These are phyloP conservation scores for Quercus phellos DNA, from an alignment of 331 rosid genomes.

Conservation along the genomic window DNA sequence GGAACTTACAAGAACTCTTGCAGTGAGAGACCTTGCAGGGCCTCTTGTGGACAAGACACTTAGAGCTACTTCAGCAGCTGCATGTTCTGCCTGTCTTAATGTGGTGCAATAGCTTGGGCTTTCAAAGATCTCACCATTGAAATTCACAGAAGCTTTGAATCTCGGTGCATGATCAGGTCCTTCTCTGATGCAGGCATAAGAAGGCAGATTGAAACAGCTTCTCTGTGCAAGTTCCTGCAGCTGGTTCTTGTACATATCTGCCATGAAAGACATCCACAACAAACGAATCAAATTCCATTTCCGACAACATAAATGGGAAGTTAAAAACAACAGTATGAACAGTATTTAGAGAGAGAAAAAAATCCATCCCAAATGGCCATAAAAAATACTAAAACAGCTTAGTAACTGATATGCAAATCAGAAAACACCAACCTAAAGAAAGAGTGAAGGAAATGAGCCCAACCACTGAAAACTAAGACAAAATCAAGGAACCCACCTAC, in stretches of 20 bases:
- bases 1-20: constrained; percentile 71
- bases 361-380: neutral
- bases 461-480: neutral
- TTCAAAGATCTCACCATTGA: constrained; percentile 74
- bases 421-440: neutral
- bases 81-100: constrained; percentile 81
- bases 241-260: constrained; percentile 72
- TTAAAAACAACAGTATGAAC: neutral
- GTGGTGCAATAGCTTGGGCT: constrained; percentile 77
- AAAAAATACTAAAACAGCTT: neutral
- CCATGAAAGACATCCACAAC: neutral
- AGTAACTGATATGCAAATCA: neutral
- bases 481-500: constrained; percentile 13
- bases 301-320: neutral
- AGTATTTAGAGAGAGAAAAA: neutral
- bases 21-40: constrained; percentile 73
- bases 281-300: neutral
- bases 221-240: constrained; percentile 87
- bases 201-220: constrained; percentile 83
- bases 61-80: constrained; percentile 81
- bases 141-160: constrained; percentile 75
- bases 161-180: constrained; percentile 92
- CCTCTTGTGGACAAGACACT: constrained; percentile 62
- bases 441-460: neutral
- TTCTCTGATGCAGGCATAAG: constrained; percentile 80